Base-by-base conservation (phyloP, 495 filamentous ascomycete species). In the Aspergillus leporis region DNA sequence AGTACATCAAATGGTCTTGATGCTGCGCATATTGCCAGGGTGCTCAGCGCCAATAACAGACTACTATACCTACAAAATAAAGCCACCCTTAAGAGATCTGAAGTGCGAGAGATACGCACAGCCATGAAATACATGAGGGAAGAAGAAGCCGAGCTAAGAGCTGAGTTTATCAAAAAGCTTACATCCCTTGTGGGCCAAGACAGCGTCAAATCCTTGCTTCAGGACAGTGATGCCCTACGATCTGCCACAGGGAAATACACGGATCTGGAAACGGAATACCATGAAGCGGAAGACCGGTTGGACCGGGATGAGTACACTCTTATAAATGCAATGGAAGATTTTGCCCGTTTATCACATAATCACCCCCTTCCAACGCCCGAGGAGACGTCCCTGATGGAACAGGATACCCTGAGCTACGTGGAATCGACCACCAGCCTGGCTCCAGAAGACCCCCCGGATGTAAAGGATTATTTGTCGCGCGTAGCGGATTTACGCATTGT, bases 401-500 rank as follows among this genome's bases (percentile, higher is more conserved):
- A 41, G 2, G 13, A 41, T 41, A 16, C n/a, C 16, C 31, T 32
- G 12, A 43, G 31, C 40, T 25, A 56, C 41, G 49, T n/a, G 7
- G 23, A 23, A 13, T 56, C 40, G 21, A 55, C 30, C 4, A 46
- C 18, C 31, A 60, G 47, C 36, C 3, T 49, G 3, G 12, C 25
- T 21, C 50, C 47, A n/a, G 34, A 56, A 21, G 46, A 55, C 12
- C 59, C 63, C 4, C 53, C 50, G 16, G 55, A 55, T 31, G 31
- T 65, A 19, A 58, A 53, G 8, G 61, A 63, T 14, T 71, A 75
- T 22, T 48, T 69, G n/a, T 61, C 61, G 2, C 51, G 68, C 12
- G 49, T 77, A 14, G 71, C 65, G 10, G 67, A 77, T 18, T 61
- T 64, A 1, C 63, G 61, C 1, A 53, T 75, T 16, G 58, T 67